Conservation (phyloP, 2,329 filamentous ascomycete genomes). For the Chaetomium sp. region DNA sequence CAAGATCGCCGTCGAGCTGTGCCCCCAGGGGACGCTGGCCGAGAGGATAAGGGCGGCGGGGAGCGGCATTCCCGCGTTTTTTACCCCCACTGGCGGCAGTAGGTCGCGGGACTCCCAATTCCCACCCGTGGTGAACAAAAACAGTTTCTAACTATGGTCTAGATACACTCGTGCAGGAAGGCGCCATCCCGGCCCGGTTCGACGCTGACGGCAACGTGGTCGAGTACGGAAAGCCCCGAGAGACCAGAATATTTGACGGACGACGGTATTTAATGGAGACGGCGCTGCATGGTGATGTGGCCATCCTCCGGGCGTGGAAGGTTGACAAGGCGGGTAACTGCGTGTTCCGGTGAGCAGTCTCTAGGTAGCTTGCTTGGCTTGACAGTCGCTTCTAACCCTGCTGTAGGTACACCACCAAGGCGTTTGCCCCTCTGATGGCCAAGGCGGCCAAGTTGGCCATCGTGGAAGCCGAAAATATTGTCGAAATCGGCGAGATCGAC, state of each 20-base stretch:
- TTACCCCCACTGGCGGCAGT: constrained; percentile 72
- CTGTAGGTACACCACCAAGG: constrained; percentile 66
- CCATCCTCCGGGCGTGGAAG: constrained; percentile 75
- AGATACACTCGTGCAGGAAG: constrained; percentile 68
- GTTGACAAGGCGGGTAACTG: constrained; percentile 78
- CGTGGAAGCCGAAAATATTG: constrained; percentile 83
- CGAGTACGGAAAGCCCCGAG: constrained; percentile 65
- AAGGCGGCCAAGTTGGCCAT: constrained; percentile 78
- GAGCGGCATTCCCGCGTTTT: constrained; percentile 79
- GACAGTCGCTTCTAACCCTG: neutral
- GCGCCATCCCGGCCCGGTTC: constrained; percentile 66
- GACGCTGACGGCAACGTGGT: constrained; percentile 61
- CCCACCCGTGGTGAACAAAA: too few species aligned
- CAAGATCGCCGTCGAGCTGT: constrained; percentile 74
- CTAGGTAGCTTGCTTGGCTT: neutral
- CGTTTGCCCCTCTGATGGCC: constrained; percentile 75
- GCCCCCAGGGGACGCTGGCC: constrained; percentile 73
- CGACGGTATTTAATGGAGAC: constrained; percentile 77
- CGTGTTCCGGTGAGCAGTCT: constrained; percentile 56
- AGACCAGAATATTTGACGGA: constrained; percentile 72
- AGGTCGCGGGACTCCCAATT: constrained; percentile 39
- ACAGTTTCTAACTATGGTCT: constrained; percentile 28
- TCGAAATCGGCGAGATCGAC: constrained; percentile 70
- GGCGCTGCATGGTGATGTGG: constrained; percentile 73
- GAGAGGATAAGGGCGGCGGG: constrained; percentile 73